These are phyloP conservation scores for Botryotinia narcissicola DNA, from an alignment of 2,329 filamentous ascomycete genomes.

Conservation along the genomic window DNA sequence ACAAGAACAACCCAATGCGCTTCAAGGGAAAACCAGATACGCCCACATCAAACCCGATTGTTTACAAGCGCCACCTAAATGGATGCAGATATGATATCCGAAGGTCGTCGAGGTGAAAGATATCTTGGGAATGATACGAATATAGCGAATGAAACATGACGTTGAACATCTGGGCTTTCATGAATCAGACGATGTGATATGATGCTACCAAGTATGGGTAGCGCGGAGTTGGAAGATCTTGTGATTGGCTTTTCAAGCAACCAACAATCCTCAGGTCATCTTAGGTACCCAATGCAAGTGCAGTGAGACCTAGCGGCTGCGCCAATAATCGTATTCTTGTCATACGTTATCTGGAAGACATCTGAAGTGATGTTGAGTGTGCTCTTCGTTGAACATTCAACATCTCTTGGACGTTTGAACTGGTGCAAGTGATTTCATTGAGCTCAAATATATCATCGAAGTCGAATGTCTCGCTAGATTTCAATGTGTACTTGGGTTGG, in stretches of 20 bases:
- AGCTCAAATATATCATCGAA: not conserved
- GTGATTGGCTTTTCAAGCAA: not conserved
- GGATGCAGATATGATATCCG: constrained; percentile 4
- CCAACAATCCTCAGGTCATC: too few relatives aligned
- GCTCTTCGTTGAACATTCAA: not conserved
- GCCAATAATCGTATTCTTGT: not conserved
- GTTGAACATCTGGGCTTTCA: not conserved
- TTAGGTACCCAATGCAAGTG: not conserved
- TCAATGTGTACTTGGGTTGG: not conserved
- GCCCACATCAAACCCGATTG: not conserved
- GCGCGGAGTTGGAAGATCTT: not conserved
- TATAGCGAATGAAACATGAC: not conserved
- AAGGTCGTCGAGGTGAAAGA: not conserved
- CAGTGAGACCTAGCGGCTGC: not conserved
- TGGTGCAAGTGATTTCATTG: not conserved
- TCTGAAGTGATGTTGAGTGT: not conserved
- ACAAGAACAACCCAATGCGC: not conserved
- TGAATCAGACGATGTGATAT: not conserved
- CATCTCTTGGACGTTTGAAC: not conserved
- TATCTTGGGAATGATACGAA: not conserved
- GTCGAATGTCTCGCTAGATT: not conserved
- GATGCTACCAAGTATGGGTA: not conserved
- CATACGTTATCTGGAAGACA: not conserved
- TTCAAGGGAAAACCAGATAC: not conserved
- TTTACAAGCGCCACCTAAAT: not conserved